Conservation (phyloP, 257 asterid genomes). For the Nicotiana knightiana region DNA sequence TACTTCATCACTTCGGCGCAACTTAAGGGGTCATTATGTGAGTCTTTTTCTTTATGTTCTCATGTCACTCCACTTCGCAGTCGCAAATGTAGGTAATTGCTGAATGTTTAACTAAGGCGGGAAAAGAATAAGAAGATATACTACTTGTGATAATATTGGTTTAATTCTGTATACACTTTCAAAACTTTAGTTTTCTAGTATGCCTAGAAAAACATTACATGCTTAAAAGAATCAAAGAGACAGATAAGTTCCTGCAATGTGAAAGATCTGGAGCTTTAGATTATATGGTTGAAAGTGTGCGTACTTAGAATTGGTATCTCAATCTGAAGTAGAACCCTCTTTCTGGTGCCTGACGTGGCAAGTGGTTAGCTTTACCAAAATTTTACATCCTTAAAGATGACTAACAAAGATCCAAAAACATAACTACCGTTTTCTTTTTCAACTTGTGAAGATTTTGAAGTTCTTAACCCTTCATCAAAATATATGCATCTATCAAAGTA, state of each 20-base stretch:
- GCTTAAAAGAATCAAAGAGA: not conserved
- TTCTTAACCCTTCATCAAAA: not conserved
- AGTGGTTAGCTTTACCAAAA: not conserved
- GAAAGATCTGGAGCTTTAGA: not conserved
- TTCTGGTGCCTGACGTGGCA: not conserved
- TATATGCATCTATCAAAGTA: not conserved
- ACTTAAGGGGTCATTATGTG: conserved; percentile 77
- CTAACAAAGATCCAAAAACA: not conserved
- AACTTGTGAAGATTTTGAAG: not conserved
- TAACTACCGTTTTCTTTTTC: not conserved
- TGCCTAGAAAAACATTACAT: not conserved
- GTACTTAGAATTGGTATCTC: not conserved
- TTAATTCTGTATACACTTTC: not conserved
- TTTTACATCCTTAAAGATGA: not conserved
- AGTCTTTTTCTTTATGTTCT: conserved; percentile 21
- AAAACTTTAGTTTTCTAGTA: not conserved
- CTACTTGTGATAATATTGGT: not conserved
- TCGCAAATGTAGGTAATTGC: not conserved
- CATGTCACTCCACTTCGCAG: not conserved
- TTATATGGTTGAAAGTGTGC: not conserved
- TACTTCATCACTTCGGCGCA: conserved; percentile 47
- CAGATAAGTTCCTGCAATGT: not conserved
- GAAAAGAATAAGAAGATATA: not conserved
- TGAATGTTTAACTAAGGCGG: not conserved
- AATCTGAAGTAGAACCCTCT: not conserved